Evolutionary conservation across 805 yeast species (phyloP).

Genomic region (Metschnikowia koreensis): DNA sequence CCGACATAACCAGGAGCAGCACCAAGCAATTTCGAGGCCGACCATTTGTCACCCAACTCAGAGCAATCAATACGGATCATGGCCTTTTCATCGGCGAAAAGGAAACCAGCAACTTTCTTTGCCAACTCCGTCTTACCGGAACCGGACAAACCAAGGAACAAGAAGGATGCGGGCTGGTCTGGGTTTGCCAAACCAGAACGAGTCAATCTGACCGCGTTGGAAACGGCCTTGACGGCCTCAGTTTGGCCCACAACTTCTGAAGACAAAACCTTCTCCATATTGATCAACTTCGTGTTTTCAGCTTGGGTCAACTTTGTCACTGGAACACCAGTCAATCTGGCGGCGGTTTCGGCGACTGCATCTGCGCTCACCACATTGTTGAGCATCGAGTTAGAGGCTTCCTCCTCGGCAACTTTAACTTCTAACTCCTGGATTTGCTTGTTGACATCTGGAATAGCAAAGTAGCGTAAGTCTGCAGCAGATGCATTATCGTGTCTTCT

Average conservation of each 20-base stretch:
- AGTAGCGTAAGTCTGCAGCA: slow-evolving; percentile 94
- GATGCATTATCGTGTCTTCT: slow-evolving; percentile 93
- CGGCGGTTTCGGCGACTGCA: slow-evolving; percentile 95
- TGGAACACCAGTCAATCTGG: slow-evolving; percentile 95
- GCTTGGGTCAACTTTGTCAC: slow-evolving; percentile 92
- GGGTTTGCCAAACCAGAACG: slow-evolving; percentile 97
- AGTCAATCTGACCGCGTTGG: slow-evolving; percentile 89
- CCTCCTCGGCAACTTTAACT: slow-evolving; percentile 73
- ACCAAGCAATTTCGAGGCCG: slow-evolving; percentile 91
- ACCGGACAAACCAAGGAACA: slow-evolving; percentile 93
- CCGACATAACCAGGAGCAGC: slow-evolving; percentile 97
- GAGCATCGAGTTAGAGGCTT: slow-evolving; percentile 62
- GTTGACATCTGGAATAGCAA: slow-evolving; percentile 92
- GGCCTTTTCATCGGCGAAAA: slow-evolving; percentile 93
- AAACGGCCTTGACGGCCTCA: slow-evolving; percentile 93
- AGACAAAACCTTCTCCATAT: slow-evolving; percentile 87
- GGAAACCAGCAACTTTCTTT: slow-evolving; percentile 92
- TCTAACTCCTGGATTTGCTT: slow-evolving; percentile 75
- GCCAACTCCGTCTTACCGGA: slow-evolving; percentile 99
- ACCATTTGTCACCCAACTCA: slow-evolving; percentile 91
- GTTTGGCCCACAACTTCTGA: slow-evolving; percentile 89
- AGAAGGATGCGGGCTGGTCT: slow-evolving; percentile 91
- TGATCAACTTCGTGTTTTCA: slow-evolving; percentile 88
- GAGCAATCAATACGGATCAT: slow-evolving; percentile 98
- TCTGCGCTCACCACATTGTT: slow-evolving; percentile 87